Evolutionary conservation across 2,329 filamentous ascomycete genomes (phyloP), one percentile per base, ranked within the genome.

Genomic region (Volutella citrinella): DNA sequence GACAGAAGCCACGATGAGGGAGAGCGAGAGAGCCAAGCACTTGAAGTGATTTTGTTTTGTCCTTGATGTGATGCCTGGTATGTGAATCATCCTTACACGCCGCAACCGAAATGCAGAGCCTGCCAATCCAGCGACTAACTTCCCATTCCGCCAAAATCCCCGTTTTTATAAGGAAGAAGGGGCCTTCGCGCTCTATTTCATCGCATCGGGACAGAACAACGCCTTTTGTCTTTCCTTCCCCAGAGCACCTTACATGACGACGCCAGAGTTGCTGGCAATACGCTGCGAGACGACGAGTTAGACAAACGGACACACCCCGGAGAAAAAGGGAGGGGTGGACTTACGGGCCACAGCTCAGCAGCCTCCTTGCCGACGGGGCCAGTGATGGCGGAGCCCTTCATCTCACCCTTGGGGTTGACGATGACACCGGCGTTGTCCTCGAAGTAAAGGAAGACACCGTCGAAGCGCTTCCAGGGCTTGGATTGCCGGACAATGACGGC

Each of bases 381-480:
- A 60, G 93, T 98, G 70, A 98, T 98, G 70, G 93, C 93, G 53
- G 89, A 96, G 67, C 93, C 93, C 86, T 98, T 98, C 93, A 98
- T 98, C 79, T 98, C 93, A 76, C 93, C 93, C 87, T 98, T 98
- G 73, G 91, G 89, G 81, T 98, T 98, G 80, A 98, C 93, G 65
- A 98, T 98, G 63, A 98, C 93, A 83, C 93, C 93, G 69, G 93
- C 93, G 73, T 98, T 98, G 76, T 98, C 94, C 87, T 98, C 93
- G 66, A 98, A 98, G 82, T 98, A 98, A 60, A 98, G 83, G 82
- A 88, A 98, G 63, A 97, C 87, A 74, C 93, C 94, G 70, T 98
- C 93, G 59, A 87, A 86, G 70, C 93, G 84, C 81, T 93, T 90
- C 93, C 93, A 98, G 63, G 93, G 93, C 84, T 98, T 98, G 78